Conservation (phyloP, 1,284 basidiomycete genomes). For the Bjerkandera adusta region DNA sequence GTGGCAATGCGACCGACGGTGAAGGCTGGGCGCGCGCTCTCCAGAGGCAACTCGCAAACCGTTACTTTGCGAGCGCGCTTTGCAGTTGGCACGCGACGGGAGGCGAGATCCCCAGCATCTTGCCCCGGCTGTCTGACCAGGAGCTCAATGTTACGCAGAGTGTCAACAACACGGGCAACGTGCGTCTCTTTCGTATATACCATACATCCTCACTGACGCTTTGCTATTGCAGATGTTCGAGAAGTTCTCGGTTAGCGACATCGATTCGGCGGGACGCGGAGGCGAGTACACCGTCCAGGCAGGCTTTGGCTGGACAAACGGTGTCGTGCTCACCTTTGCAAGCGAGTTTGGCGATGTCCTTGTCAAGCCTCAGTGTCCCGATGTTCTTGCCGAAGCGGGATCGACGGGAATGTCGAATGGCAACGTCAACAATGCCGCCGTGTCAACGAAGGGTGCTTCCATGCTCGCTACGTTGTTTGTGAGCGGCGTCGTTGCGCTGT, state of each 20-base stretch:
- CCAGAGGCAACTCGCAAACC: constrained; percentile 72
- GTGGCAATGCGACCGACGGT: constrained; percentile 60
- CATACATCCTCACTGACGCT: constrained; percentile 11
- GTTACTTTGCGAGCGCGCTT: constrained; percentile 79
- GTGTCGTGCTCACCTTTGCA: constrained; percentile 75
- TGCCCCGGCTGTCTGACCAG: constrained; percentile 65
- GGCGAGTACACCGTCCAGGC: constrained; percentile 87
- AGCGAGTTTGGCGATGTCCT: constrained; percentile 69
- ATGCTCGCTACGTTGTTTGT: too few species aligned
- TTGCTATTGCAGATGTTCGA: constrained; percentile 77
- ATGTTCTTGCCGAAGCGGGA: constrained; percentile 29
- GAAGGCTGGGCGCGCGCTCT: constrained; percentile 71
- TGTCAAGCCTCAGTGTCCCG: constrained; percentile 65
- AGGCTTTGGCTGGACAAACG: constrained; percentile 93
- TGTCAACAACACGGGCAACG: constrained; percentile 66
- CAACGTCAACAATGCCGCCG: too few species aligned
- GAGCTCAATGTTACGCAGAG: constrained; percentile 79
- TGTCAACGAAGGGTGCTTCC: too few species aligned
- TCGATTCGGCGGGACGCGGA: constrained; percentile 82
- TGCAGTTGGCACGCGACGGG: constrained; percentile 92
- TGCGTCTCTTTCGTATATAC: too few species aligned
- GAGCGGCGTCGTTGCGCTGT: too few species aligned
- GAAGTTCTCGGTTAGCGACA: constrained; percentile 76
- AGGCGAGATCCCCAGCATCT: constrained; percentile 68
- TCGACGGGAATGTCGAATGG: neutral